These are phyloP conservation scores for Diaporthe australafricana DNA, from an alignment of 2,329 filamentous ascomycete species.

Conservation along the genomic window DNA sequence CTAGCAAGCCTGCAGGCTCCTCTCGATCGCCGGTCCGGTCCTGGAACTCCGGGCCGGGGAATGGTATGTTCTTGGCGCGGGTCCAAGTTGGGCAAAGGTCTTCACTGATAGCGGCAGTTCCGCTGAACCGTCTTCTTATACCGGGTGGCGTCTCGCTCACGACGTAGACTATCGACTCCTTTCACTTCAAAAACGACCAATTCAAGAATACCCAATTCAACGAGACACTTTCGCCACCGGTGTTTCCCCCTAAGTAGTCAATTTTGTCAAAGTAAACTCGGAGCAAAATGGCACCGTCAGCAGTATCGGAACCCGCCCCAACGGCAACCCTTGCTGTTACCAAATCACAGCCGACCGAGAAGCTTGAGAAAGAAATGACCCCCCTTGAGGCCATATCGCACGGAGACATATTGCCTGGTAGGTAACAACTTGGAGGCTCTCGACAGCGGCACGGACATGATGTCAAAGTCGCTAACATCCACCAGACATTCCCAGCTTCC, in stretches of 20 bases:
- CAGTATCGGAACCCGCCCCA: slow-evolving; percentile 20
- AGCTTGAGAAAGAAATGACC: slow-evolving; percentile 38
- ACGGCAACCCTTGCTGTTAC: slow-evolving; percentile 11
- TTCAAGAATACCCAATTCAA: not conserved
- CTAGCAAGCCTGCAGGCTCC: not conserved
- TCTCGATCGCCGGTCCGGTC: slow-evolving; percentile 14
- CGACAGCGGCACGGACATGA: not conserved
- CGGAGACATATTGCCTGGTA: slow-evolving; percentile 44
- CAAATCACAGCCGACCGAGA: slow-evolving; percentile 27
- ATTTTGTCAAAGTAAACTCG: too few relatives aligned
- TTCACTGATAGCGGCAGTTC: slow-evolving; percentile 19
- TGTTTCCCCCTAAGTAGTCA: not conserved
- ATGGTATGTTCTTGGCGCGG: slow-evolving; percentile 22
- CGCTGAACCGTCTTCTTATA: slow-evolving; percentile 26
- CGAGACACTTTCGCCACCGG: not conserved
- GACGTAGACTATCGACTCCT: not conserved
- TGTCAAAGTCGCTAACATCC: slow-evolving; percentile 7
- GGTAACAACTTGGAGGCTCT: not conserved
- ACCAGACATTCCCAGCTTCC: slow-evolving; percentile 57
- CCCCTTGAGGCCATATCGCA: slow-evolving; percentile 45
- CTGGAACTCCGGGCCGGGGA: slow-evolving; percentile 29
- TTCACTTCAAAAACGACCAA: not conserved
- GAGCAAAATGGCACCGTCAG: slow-evolving; percentile 32
- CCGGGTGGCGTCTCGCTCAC: not conserved
- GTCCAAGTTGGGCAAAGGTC: slow-evolving; percentile 17